A percentile compares a stretch with the other conserved stretches of the same genome.
phyloP scores from a whole-genome alignment of 164 flowering plant species.

The Dillenia turbinata region DNA sequence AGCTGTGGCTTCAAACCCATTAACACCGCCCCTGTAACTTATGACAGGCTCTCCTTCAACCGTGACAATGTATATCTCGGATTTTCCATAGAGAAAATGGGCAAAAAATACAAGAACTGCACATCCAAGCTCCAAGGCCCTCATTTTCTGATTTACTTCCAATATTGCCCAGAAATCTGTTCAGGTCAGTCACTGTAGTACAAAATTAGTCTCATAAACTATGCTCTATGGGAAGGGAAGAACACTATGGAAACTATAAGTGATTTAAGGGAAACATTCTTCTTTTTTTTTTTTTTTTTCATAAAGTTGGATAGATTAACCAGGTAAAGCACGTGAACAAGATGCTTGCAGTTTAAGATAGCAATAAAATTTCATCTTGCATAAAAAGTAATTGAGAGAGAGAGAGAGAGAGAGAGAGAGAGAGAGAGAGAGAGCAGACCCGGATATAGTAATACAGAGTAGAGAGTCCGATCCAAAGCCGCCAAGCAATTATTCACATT shows the following conservation, averaged over 20 bases:
- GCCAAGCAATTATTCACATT: conserved; percentile 1
- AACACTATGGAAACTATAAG: neutral
- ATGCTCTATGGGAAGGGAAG: neutral
- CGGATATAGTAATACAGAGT: no score
- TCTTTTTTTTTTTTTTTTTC: no score
- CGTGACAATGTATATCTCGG: conserved; percentile 78
- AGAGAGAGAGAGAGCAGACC: no score
- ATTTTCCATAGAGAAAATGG: conserved; percentile 33
- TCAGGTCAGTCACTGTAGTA: conserved; percentile 2
- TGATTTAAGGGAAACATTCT: neutral
- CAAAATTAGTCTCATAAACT: no score
- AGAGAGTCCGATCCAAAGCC: neutral
- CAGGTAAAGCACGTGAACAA: neutral
- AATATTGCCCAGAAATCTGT: conserved; percentile 18
- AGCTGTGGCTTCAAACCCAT: conserved; percentile 87
- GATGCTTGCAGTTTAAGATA: neutral
- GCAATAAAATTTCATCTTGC: neutral
- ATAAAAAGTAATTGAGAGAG: neutral
- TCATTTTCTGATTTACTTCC: conserved; percentile 24
- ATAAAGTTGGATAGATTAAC: no score
- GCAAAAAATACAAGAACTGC: conserved; percentile 28
- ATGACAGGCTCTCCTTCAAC: conserved; percentile 88
- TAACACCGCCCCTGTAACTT: conserved; percentile 72
- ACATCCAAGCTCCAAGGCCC: conserved; percentile 23
- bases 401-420: no score